Evolutionary conservation across 148 eudicot species (phyloP).

Genomic region (Silene conica): DNA sequence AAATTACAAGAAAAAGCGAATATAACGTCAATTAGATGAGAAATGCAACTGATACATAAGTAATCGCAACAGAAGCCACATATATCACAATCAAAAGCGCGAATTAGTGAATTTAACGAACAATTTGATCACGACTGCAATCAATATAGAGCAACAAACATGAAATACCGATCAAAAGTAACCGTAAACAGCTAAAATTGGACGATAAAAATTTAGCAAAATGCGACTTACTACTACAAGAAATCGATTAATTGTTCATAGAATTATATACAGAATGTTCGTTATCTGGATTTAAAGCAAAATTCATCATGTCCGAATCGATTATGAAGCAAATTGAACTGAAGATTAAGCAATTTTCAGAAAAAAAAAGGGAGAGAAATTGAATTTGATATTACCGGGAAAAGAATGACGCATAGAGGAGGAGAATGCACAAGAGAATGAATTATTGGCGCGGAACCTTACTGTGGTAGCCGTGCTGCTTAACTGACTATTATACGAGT

Average conservation of each 20-base stretch:
- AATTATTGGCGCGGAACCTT: no score
- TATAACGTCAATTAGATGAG: not conserved
- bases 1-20: not conserved
- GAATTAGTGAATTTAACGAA: not conserved
- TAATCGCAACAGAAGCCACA: not conserved
- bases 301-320: not conserved
- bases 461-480: no score
- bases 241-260: not conserved
- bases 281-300: not conserved
- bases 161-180: not conserved
- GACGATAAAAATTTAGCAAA: not conserved
- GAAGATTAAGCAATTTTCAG: not conserved
- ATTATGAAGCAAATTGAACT: not conserved
- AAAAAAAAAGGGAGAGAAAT: not conserved
- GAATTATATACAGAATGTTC: not conserved
- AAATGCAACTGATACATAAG: not conserved
- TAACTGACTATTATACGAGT: no score
- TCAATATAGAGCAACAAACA: not conserved
- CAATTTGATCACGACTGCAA: not conserved
- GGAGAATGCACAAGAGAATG: no score
- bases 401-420: not conserved
- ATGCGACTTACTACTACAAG: not conserved
- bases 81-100: not conserved
- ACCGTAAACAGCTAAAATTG: conserved; percentile 4
- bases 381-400: conserved; percentile 6